Evolutionary conservation across 2,329 filamentous ascomycete genomes (phyloP), one percentile per base, ranked within the genome.

Genomic region (Penicillium sclerotiorum): DNA sequence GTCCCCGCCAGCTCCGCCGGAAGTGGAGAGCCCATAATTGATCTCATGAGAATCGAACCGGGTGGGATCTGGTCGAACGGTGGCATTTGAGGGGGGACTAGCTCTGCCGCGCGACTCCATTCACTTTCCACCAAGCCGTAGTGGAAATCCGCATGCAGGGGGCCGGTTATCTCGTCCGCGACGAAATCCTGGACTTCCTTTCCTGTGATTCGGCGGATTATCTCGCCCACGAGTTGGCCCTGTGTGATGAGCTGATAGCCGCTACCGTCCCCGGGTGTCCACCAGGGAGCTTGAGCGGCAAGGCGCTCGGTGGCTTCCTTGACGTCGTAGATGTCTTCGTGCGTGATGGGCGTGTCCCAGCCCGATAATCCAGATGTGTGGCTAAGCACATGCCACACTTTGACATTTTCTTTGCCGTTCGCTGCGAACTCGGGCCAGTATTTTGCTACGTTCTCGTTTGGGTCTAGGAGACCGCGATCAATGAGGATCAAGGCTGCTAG

Each of bases 61-160:
- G 4, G 61, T 52, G 2, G 57, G 52, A n/a, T 65, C 61, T 3
- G 57, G 2, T 18, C 39, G 15, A 52, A 41, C 0, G 50, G 21
- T 0, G 57, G 41, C 4, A 59, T 44, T 1, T 63, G 53, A 0
- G 59, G 58, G 3, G 64, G 53, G 4, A 36, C 9, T 3, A 75
- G 50, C 6, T 71, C 62, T 0, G 73, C 66, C 3, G 76, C 59
- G 8, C 77, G 76, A 3, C 52, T 32, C 67, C 67, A 73, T 50
- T 79, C 72, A 6, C 68, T 57, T 41, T 80, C 73, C 1, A 53
- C 41, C 2, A 72, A 63, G 1, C 77, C 77, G 13, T 80, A 64
- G 35, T 73, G 69, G 46, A 79, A 79, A 56, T 80, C 79, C 1
- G 77, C 77, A 0, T 57, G 56, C 3, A 77, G 53, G 0, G 78